A percentile compares a stretch with the other conserved stretches of the same genome.
Evolutionary conservation across 2,329 filamentous ascomycete genomes (phyloP).

Genomic region (Xylaria sp.): DNA sequence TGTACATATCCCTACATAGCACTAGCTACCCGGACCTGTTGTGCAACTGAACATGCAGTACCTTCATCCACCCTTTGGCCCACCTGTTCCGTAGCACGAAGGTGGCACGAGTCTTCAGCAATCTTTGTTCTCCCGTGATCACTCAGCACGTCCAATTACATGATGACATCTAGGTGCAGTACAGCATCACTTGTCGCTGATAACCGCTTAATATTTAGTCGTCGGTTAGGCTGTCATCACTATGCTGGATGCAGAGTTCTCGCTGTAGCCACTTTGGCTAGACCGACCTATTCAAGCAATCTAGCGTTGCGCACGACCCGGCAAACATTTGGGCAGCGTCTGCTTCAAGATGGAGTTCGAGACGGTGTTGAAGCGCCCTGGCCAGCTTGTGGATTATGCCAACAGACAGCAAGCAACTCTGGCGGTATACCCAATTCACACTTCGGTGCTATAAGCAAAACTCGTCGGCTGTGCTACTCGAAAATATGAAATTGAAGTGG

Average conservation of each 20-base stretch:
- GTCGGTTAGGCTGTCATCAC: constrained; percentile 8
- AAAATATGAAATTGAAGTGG: constrained; percentile 23
- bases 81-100: constrained; percentile 4
- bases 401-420: background rate
- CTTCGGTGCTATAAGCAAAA: background rate
- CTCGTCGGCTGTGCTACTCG: background rate
- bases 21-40: constrained; percentile 1
- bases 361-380: background rate
- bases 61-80: background rate
- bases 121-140: constrained; percentile 20
- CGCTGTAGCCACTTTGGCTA: background rate
- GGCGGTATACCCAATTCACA: background rate
- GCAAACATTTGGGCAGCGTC: background rate
- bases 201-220: constrained; percentile 6
- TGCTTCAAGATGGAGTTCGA: background rate
- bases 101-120: constrained; percentile 9
- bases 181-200: constrained; percentile 18
- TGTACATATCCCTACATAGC: background rate
- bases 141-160: constrained; percentile 14
- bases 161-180: constrained; percentile 18
- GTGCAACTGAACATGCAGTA: background rate
- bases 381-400: background rate
- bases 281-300: background rate
- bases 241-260: constrained; percentile 4
- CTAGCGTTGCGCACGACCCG: background rate